Evolutionary conservation across 371 early-diverging fungal species (phyloP).

Genomic region (Batrachochytrium dendrobatidis): DNA sequence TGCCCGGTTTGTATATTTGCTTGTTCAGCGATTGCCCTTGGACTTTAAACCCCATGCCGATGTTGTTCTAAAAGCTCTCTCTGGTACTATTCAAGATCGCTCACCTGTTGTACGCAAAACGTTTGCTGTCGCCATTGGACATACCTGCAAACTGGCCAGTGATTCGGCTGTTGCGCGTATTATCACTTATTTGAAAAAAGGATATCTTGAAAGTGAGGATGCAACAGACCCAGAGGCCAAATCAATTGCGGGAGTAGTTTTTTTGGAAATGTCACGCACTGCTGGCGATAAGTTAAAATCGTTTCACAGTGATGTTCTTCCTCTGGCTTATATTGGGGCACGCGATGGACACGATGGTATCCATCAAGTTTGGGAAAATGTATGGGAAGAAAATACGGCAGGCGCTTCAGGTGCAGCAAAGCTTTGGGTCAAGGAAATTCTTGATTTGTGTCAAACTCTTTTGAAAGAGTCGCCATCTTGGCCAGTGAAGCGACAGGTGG

Average conservation of each 20-base stretch:
- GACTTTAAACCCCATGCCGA: constrained; percentile 52
- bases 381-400: constrained; percentile 79
- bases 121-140: constrained; percentile 77
- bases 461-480: constrained; percentile 58
- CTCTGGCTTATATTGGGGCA: constrained; percentile 69
- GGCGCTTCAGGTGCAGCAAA: constrained; percentile 57
- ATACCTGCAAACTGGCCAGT: constrained; percentile 58
- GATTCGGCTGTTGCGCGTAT: constrained; percentile 56
- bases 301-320: constrained; percentile 54
- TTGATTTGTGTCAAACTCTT: constrained; percentile 48
- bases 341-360: constrained; percentile 55
- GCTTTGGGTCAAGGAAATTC: constrained; percentile 53
- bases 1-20: constrained; percentile 72
- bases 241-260: constrained; percentile 60
- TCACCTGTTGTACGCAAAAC: constrained; percentile 76
- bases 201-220: constrained; percentile 64
- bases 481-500: constrained; percentile 74
- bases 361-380: constrained; percentile 59
- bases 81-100: constrained; percentile 66
- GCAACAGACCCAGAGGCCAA: constrained; percentile 64
- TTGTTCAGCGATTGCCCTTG: constrained; percentile 57
- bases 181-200: constrained; percentile 56
- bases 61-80: constrained; percentile 62
- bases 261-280: constrained; percentile 70
- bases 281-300: constrained; percentile 60